Conservation (phyloP, 2,329 filamentous ascomycete species). For the Metarhizium guizhouense region DNA sequence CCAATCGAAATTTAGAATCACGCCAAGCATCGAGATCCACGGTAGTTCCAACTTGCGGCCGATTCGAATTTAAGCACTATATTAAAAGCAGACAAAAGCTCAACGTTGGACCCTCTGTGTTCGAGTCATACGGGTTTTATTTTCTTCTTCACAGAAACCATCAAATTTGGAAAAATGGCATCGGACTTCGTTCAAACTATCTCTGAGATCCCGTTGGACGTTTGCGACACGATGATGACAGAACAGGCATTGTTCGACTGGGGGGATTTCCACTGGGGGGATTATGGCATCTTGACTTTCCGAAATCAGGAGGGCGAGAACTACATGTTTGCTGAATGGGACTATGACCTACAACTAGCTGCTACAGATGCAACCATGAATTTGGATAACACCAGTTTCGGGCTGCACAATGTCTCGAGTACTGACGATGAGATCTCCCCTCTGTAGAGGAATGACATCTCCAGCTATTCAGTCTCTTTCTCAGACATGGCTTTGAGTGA, state of each 20-base stretch:
- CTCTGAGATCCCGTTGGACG: background rate
- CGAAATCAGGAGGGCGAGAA: background rate
- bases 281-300: background rate
- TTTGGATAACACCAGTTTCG: background rate
- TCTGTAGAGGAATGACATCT: background rate
- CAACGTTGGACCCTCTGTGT: too few species aligned
- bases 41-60: background rate
- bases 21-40: background rate
- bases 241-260: background rate
- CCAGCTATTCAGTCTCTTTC: background rate
- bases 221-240: background rate
- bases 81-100: background rate
- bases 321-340: background rate
- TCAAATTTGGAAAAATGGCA: background rate
- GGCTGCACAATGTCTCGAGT: background rate
- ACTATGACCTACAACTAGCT: background rate
- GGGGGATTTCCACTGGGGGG: too few species aligned
- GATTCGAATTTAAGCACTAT: background rate
- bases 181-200: background rate
- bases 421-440: background rate
- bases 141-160: background rate
- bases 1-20: background rate
- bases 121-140: background rate
- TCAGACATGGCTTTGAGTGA: background rate
- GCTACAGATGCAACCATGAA: background rate